Percentiles rank a stretch among this genome's conserved stretches.
Conservation (phyloP, 2,329 filamentous ascomycete species). For the Venturia asperata region DNA sequence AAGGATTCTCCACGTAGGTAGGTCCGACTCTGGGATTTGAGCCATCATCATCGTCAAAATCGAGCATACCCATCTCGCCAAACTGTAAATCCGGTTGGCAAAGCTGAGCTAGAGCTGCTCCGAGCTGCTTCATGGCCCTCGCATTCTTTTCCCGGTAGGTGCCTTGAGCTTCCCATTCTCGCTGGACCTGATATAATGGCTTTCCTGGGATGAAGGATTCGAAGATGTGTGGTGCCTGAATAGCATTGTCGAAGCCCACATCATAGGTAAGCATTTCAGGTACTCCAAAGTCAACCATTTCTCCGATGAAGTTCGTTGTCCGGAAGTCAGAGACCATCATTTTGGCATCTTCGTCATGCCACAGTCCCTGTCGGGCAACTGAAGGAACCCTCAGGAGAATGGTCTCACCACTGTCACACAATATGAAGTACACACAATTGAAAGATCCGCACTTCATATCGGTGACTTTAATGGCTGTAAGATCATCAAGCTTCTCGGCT, state of each 20-base stretch:
- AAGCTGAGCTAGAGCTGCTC: background rate
- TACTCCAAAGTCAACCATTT: background rate
- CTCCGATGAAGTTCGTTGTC: background rate
- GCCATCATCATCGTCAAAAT: background rate
- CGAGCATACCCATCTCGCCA: conserved; percentile 1
- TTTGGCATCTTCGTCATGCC: background rate
- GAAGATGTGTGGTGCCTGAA: conserved; percentile 1
- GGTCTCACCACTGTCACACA: background rate
- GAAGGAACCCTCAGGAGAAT: background rate
- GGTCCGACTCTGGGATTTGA: background rate
- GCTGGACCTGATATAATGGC: background rate
- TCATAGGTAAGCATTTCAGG: background rate
- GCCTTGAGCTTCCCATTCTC: background rate
- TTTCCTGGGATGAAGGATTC: background rate
- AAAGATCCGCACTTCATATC: background rate
- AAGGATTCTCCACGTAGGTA: background rate
- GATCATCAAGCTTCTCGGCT: background rate
- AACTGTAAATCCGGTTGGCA: background rate
- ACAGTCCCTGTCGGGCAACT: background rate
- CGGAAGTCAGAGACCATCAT: background rate
- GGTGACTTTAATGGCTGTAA: background rate
- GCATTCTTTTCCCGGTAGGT: background rate
- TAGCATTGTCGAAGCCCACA: background rate
- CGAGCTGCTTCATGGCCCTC: background rate
- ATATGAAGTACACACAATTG: conserved; percentile 4